phyloP scores from a whole-genome alignment of 1,284 basidiomycete species.

The Moesziomyces sp. region DNA sequence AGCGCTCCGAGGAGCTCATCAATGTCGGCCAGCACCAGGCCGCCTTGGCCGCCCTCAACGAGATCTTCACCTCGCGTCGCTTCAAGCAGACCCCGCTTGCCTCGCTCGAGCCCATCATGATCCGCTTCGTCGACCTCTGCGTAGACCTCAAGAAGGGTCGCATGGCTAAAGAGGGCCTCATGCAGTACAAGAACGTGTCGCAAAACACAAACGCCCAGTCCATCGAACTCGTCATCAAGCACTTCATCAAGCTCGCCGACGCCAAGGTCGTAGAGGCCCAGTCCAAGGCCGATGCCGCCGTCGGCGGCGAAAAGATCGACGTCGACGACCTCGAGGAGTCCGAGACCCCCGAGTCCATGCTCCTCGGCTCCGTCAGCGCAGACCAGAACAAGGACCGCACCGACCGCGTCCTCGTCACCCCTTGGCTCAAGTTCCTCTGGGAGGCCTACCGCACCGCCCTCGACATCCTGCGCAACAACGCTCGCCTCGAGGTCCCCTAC shows the following conservation, averaged over 20 bases:
- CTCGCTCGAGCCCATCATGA: slow-evolving; percentile 93
- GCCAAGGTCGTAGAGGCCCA: slow-evolving; percentile 72
- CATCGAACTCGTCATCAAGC: slow-evolving; percentile 90
- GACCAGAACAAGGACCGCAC: slow-evolving; percentile 95
- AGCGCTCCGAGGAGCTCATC: slow-evolving; percentile 87
- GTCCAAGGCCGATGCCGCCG: slow-evolving; percentile 65
- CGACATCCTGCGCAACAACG: slow-evolving; percentile 97
- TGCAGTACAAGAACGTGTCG: slow-evolving; percentile 78
- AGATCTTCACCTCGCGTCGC: slow-evolving; percentile 92
- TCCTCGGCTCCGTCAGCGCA: slow-evolving; percentile 86
- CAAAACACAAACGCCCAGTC: slow-evolving; percentile 91
- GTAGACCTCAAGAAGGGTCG: slow-evolving; percentile 94
- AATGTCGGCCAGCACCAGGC: slow-evolving; percentile 88
- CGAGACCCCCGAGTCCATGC: slow-evolving; percentile 90
- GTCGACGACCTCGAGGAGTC: slow-evolving; percentile 72
- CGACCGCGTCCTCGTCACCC: slow-evolving; percentile 92
- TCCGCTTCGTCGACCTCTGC: slow-evolving; percentile 89
- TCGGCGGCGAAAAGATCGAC: slow-evolving; percentile 60
- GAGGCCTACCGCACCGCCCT: slow-evolving; percentile 96
- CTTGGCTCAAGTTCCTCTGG: slow-evolving; percentile 98
- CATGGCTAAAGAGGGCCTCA: slow-evolving; percentile 89
- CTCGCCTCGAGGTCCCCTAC: slow-evolving; percentile 90
- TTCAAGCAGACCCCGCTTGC: slow-evolving; percentile 91
- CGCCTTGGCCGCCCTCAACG: slow-evolving; percentile 86
- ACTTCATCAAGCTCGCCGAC: slow-evolving; percentile 88